Base-by-base conservation (phyloP, 306 rosid genomes). In the Medicago ruthenica region DNA sequence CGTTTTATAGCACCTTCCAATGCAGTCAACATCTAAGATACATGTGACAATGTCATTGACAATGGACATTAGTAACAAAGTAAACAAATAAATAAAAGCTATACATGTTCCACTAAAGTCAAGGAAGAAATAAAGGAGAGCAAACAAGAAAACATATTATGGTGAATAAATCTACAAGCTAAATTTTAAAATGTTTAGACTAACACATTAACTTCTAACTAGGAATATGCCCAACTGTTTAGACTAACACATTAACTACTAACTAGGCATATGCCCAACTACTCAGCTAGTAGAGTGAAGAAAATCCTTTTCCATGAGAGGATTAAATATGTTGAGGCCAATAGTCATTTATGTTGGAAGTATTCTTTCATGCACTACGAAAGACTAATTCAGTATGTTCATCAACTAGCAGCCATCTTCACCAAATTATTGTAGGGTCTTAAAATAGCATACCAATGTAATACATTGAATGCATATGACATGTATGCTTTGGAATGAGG, bases 1-100 rank as follows among this genome's bases (percentile, higher is more conserved):
- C 89, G 81, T 81, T 87, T 85, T 67, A 86, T 50, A 55, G 84
- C 89, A 80, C 85, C 79, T 83, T 91, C 97, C 77, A 89, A 77
- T 18, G 81, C 53, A 42, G 94, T 89, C 78, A 87, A 82, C 51
- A 74, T 77, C 97, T 91, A 82, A 76, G 74, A 84, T 36, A 59
- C 71, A 75, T 53, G 63, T 9, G 9, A 74, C 39, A 41, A 69
- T 57, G 65, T 37, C 40, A 63, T 45, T 36, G 51, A 53, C 22
- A 65, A n/a, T 18, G 20, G 31, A 55, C 58, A 66, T 76, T 21
- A 76, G 70, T 60, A 59, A 57, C 67, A 20, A 15, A 31, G 10
- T 45, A 10, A 47, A 68, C 68, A 78, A 69, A 70, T 65, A 71
- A 73, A 70, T 48, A 17, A 55, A 67, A 62, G 18, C 47, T 36